Evolutionary conservation across 352 stramenopile species (phyloP).

Genomic region (Aphanomyces cochlioides): DNA sequence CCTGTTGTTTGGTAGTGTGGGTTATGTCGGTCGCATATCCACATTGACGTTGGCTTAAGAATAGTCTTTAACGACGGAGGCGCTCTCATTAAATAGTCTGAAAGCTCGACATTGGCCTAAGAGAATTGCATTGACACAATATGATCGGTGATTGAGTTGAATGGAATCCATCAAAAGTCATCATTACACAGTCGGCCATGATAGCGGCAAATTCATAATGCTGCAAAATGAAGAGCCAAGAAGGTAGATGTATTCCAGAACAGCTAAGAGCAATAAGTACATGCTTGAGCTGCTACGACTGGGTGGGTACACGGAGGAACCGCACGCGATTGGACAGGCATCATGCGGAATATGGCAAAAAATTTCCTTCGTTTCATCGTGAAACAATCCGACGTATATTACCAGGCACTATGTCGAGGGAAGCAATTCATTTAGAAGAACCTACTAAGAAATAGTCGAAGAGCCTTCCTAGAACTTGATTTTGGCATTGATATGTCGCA

Average conservation of each 20-base stretch:
- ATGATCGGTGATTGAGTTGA: conserved; percentile 10
- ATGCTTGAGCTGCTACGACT: no score
- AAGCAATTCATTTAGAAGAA: no score
- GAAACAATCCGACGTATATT: no score
- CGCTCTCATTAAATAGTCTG: background rate
- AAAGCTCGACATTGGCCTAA: background rate
- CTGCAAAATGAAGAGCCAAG: background rate
- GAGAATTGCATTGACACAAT: background rate
- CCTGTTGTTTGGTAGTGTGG: conserved; percentile 6
- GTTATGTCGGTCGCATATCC: conserved; percentile 11
- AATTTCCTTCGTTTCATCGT: no score
- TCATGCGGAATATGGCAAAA: no score
- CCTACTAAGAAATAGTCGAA: no score
- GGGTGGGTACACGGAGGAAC: no score
- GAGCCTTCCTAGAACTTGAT: no score
- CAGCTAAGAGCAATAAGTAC: background rate
- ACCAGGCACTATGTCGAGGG: no score
- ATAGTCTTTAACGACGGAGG: conserved; percentile 9
- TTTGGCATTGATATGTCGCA: no score
- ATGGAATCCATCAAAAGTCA: conserved; percentile 21
- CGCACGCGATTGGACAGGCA: no score
- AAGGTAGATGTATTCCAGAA: background rate
- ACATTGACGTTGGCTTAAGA: background rate
- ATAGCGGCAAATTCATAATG: background rate
- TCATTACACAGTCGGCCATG: background rate